Percentiles rank a stretch among this genome's conserved stretches.
phyloP scores from a whole-genome alignment of 495 filamentous ascomycete genomes.

The Apiosordaria backusii region DNA sequence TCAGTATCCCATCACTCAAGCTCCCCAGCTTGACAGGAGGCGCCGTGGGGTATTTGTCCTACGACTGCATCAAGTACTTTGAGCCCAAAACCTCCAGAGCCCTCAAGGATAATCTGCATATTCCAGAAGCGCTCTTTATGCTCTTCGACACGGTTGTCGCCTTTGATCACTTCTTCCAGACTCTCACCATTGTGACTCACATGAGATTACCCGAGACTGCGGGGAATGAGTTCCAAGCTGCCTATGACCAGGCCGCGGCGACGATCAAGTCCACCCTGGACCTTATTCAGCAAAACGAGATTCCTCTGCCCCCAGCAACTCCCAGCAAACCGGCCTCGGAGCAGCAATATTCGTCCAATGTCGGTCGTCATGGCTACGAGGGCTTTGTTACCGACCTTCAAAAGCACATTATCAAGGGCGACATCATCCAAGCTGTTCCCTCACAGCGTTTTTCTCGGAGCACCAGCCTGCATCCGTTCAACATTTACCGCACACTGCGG shows the following conservation, averaged over 20 bases:
- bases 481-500: constrained; percentile 94
- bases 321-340: constrained; percentile 68
- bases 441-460: constrained; percentile 89
- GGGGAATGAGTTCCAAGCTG: constrained; percentile 39
- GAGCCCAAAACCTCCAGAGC: constrained; percentile 86
- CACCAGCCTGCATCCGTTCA: constrained; percentile 90
- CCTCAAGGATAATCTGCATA: constrained; percentile 80
- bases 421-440: constrained; percentile 96
- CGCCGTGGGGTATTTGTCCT: constrained; percentile 93
- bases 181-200: constrained; percentile 90
- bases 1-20: constrained; percentile 70
- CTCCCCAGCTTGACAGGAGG: constrained; percentile 86
- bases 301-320: constrained; percentile 70
- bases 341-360: constrained; percentile 76
- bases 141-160: constrained; percentile 93
- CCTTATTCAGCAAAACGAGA: constrained; percentile 65
- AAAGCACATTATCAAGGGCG: constrained; percentile 79
- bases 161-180: constrained; percentile 90
- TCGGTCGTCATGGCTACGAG: constrained; percentile 85
- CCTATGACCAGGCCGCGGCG: constrained; percentile 63
- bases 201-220: constrained; percentile 56
- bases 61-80: constrained; percentile 96
- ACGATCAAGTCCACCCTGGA: constrained; percentile 63
- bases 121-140: constrained; percentile 96
- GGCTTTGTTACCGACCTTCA: constrained; percentile 76